phyloP scores from a whole-genome alignment of 1,284 basidiomycete genomes.

The Taiwanofungus camphoratus region DNA sequence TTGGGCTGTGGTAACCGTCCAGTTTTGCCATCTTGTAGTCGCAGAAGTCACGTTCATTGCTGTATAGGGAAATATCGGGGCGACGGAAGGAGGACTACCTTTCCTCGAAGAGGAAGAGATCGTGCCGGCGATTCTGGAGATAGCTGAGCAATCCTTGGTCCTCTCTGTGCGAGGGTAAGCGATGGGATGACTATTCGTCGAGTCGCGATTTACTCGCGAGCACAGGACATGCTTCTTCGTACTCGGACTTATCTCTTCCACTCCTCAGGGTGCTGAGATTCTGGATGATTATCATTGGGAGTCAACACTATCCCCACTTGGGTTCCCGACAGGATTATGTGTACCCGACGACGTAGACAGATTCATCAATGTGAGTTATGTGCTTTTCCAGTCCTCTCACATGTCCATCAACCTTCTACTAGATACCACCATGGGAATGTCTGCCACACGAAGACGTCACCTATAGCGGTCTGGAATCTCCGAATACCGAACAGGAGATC shows the following conservation, averaged over 20 bases:
- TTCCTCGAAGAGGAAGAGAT: slow-evolving; percentile 95
- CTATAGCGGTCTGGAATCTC: slow-evolving; percentile 53
- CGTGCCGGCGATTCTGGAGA: slow-evolving; percentile 84
- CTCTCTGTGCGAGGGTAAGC: slow-evolving; percentile 90
- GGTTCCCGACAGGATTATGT: slow-evolving; percentile 84
- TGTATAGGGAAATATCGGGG: slow-evolving; percentile 86
- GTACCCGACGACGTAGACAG: slow-evolving; percentile 79
- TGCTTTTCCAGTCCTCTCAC: not conserved
- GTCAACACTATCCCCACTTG: slow-evolving; percentile 83
- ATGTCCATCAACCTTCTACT: slow-evolving; percentile 1
- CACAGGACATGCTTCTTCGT: slow-evolving; percentile 93
- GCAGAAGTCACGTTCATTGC: not conserved
- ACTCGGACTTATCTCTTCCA: slow-evolving; percentile 77
- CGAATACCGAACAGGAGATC: slow-evolving; percentile 69
- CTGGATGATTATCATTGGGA: slow-evolving; percentile 93
- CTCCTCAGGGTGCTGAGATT: slow-evolving; percentile 72
- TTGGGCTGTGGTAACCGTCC: slow-evolving; percentile 84
- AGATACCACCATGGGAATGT: slow-evolving; percentile 78
- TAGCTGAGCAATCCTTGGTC: slow-evolving; percentile 85
- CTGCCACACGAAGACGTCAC: slow-evolving; percentile 38
- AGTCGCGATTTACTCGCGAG: not conserved
- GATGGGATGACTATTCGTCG: not conserved
- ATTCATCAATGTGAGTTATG: slow-evolving; percentile 53
- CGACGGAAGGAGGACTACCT: slow-evolving; percentile 84
- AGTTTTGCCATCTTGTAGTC: too few species aligned